Evolutionary conservation across 1,284 basidiomycete species (phyloP).

Genomic region (Ceratobasidium sp.): DNA sequence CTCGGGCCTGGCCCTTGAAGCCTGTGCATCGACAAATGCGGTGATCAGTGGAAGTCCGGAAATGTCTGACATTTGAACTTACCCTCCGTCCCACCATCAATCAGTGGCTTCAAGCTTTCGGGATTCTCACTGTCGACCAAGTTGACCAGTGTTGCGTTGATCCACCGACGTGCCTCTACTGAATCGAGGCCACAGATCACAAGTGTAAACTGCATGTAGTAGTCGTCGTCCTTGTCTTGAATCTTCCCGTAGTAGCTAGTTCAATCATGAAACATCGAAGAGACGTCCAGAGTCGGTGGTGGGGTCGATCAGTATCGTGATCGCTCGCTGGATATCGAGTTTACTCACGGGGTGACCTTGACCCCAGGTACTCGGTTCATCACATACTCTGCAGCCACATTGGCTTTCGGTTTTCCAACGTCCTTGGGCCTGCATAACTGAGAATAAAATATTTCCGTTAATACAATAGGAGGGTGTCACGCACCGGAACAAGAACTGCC

Average conservation of each 20-base stretch:
- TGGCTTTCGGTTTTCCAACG: slow-evolving; percentile 94
- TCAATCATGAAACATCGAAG: slow-evolving; percentile 45
- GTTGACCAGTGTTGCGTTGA: slow-evolving; percentile 96
- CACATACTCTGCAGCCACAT: slow-evolving; percentile 92
- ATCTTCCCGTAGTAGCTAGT: slow-evolving; percentile 94
- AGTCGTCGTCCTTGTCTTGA: slow-evolving; percentile 96
- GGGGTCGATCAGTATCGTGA: neutral
- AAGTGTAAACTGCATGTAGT: slow-evolving; percentile 96
- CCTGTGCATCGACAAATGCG: slow-evolving; percentile 62
- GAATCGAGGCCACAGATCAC: slow-evolving; percentile 99
- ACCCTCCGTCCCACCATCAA: slow-evolving; percentile 99
- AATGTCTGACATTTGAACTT: slow-evolving; percentile 43
- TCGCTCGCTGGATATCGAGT: neutral
- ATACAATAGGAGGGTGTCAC: neutral
- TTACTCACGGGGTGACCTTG: slow-evolving; percentile 88
- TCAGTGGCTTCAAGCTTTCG: slow-evolving; percentile 96
- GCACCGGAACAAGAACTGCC: slow-evolving; percentile 97
- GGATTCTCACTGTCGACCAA: slow-evolving; percentile 91
- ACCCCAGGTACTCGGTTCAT: slow-evolving; percentile 95
- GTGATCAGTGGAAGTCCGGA: neutral
- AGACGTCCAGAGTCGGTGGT: slow-evolving; percentile 6
- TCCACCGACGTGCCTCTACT: slow-evolving; percentile 96
- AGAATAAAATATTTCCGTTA: neutral
- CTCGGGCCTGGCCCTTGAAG: slow-evolving; percentile 98
- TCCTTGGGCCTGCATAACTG: slow-evolving; percentile 75